phyloP scores from a whole-genome alignment of 129 eudicot species.

The Deinandra increscens region DNA sequence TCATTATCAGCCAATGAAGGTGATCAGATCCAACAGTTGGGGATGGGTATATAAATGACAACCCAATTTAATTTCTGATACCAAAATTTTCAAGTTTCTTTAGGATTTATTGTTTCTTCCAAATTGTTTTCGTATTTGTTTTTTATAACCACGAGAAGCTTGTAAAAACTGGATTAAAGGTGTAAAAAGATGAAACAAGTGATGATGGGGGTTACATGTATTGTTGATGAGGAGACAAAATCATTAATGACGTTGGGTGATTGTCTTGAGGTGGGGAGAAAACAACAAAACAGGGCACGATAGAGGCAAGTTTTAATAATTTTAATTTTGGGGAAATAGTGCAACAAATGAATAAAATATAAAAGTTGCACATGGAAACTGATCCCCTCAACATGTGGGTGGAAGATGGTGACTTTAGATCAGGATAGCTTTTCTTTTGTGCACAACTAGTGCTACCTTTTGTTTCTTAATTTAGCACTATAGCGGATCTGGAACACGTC shows the following conservation, averaged over 20 bases:
- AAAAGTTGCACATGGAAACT: constrained; percentile 51
- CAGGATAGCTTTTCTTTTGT: constrained; percentile 26
- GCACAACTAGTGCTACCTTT: constrained; percentile 11
- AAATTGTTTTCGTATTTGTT: neutral
- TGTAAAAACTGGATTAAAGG: too few relatives aligned
- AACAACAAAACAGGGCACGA: constrained; percentile 36
- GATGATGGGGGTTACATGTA: constrained; percentile 31
- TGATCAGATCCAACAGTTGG: constrained; percentile 35
- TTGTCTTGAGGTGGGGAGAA: constrained; percentile 36
- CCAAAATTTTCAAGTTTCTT: neutral
- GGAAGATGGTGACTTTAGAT: constrained; percentile 36
- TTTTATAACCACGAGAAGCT: too few relatives aligned
- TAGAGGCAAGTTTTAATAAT: constrained; percentile 12
- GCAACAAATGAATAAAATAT: constrained; percentile 34
- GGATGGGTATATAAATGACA: constrained; percentile 9
- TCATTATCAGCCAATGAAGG: constrained; percentile 33
- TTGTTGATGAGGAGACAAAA: constrained; percentile 41
- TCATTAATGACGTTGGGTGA: constrained; percentile 43
- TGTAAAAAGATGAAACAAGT: constrained; percentile 11
- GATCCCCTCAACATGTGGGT: constrained; percentile 54
- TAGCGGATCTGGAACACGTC: neutral
- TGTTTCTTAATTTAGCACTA: constrained; percentile 23
- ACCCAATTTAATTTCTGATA: neutral
- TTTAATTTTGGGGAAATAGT: constrained; percentile 14
- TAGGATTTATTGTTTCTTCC: neutral